Conservation (phyloP, 768 basidiomycete species). For the Mycena olivaceomarginata region DNA sequence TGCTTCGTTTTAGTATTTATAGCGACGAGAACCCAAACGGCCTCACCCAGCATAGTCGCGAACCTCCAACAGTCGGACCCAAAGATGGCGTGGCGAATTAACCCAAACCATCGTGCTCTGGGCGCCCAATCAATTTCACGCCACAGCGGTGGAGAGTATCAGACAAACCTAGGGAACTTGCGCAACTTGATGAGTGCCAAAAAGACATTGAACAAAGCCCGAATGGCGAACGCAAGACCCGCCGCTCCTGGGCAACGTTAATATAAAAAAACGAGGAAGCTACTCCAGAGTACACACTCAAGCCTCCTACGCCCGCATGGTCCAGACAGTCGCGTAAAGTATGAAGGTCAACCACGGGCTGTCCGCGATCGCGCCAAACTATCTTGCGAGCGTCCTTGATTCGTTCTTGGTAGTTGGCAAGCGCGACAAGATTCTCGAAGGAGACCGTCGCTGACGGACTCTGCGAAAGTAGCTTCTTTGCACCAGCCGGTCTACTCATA, state of each 20-base stretch:
- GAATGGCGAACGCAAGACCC: conserved; percentile 85
- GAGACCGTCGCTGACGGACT: conserved; percentile 61
- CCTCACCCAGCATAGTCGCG: conserved; percentile 89
- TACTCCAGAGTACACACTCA: conserved; percentile 70
- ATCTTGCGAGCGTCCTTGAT: conserved; percentile 85
- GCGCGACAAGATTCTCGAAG: conserved; percentile 89
- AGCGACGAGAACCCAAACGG: conserved; percentile 1
- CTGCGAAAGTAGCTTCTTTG: not conserved
- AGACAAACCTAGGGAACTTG: conserved; percentile 76
- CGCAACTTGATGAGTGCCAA: conserved; percentile 85
- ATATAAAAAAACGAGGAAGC: conserved; percentile 9
- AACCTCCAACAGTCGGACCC: conserved; percentile 90
- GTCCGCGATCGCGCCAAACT: conserved; percentile 88
- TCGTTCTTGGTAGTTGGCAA: conserved; percentile 90
- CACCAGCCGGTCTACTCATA: not conserved
- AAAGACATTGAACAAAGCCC: conserved; percentile 89
- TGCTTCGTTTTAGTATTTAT: not conserved
- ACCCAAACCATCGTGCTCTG: conserved; percentile 61
- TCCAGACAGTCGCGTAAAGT: conserved; percentile 79
- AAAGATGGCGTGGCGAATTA: conserved; percentile 90
- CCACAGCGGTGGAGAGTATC: not conserved
- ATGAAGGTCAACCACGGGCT: conserved; percentile 81
- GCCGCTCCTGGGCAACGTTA: conserved; percentile 79
- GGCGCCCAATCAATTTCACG: not conserved
- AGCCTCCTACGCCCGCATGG: conserved; percentile 82